A percentile compares a stretch with the other conserved stretches of the same genome.
These are phyloP conservation scores for Cicer arietinum DNA, from an alignment of 306 rosid genomes.

Conservation along the genomic window DNA sequence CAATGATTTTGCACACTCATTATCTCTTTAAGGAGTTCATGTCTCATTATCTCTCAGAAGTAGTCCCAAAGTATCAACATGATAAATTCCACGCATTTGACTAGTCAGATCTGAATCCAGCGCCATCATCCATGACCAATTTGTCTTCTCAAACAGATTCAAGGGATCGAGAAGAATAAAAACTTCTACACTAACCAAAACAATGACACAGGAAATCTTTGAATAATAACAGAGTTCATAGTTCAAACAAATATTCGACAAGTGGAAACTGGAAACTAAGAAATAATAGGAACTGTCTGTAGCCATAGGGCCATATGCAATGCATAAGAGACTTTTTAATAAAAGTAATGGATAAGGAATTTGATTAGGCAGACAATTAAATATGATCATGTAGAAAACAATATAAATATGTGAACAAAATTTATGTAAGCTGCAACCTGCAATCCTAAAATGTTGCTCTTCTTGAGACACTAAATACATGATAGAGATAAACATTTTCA, in stretches of 20 bases:
- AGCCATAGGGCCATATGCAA: conserved; percentile 6
- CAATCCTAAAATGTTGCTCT: conserved; percentile 5
- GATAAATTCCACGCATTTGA: conserved; percentile 8
- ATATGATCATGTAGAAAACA: conserved; percentile 1
- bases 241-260: conserved; percentile 1
- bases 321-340: neutral
- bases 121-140: conserved; percentile 14
- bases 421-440: neutral
- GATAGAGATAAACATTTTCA: conserved; percentile 1
- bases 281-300: conserved; percentile 12
- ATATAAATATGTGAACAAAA: conserved; percentile 9
- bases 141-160: conserved; percentile 13
- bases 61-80: conserved; percentile 1
- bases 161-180: conserved; percentile 15
- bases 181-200: conserved; percentile 17
- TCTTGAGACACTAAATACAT: neutral
- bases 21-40: conserved; percentile 12
- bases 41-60: conserved; percentile 3
- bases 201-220: conserved; percentile 14
- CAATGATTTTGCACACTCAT: neutral
- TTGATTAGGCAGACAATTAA: conserved; percentile 14
- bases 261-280: conserved; percentile 20
- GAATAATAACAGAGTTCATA: conserved; percentile 1
- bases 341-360: neutral
- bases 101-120: conserved; percentile 23